Conservation (phyloP, 2,329 filamentous ascomycete species). For the Pseudocercospora vitis region DNA sequence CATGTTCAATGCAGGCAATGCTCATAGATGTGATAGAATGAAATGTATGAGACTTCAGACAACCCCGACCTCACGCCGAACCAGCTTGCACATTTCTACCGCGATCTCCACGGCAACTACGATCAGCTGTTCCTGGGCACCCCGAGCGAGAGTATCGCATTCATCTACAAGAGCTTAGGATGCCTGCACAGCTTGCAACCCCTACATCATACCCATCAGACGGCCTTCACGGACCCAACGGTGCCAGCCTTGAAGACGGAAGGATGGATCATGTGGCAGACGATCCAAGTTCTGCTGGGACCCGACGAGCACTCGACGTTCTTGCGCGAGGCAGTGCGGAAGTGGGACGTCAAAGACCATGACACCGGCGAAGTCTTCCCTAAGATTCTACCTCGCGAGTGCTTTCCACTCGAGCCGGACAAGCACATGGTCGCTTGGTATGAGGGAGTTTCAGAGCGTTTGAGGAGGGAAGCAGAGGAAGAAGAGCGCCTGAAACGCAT, state of each 20-base stretch:
- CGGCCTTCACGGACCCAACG: slow-evolving; percentile 68
- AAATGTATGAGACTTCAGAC: slow-evolving; percentile 45
- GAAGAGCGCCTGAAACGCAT: slow-evolving; percentile 36
- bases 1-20: background rate
- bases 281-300: slow-evolving; percentile 81
- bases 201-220: slow-evolving; percentile 52
- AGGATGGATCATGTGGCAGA: slow-evolving; percentile 93
- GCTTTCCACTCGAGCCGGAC: slow-evolving; percentile 72
- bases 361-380: slow-evolving; percentile 60
- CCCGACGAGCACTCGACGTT: slow-evolving; percentile 86
- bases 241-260: slow-evolving; percentile 78
- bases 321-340: slow-evolving; percentile 73
- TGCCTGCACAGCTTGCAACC: slow-evolving; percentile 81
- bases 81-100: slow-evolving; percentile 53
- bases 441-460: slow-evolving; percentile 67
- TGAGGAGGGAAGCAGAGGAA: slow-evolving; percentile 63
- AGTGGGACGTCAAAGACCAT: slow-evolving; percentile 74
- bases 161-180: slow-evolving; percentile 87
- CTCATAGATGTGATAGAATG: slow-evolving; percentile 38
- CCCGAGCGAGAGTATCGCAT: slow-evolving; percentile 73
- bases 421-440: slow-evolving; percentile 85
- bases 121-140: slow-evolving; percentile 72
- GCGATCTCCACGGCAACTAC: slow-evolving; percentile 48
- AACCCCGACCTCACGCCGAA: slow-evolving; percentile 50
- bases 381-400: slow-evolving; percentile 63